Conservation (phyloP, 176 grass and related monocot genomes). For the bread wheat (Triticum aestivum) region IWGSC_CS_RefSeq_v2.1 NC_057796.1:16547921-16548420, state of each 20-base stretch:
- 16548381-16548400: slow-evolving; percentile 78
- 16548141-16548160: not conserved
- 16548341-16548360: slow-evolving; percentile 69
- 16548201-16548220: not conserved
- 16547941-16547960: too few relatives aligned
- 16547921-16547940: too few relatives aligned
- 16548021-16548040: not conserved
- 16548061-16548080: not conserved
- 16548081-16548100: not conserved
- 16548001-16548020: too few relatives aligned
- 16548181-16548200: slow-evolving; percentile 27
- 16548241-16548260: not conserved
- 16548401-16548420: slow-evolving; percentile 55
- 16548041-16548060: not conserved
- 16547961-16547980: too few relatives aligned
- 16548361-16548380: slow-evolving; percentile 63
- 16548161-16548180: not conserved
- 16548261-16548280: not conserved
- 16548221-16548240: not conserved
- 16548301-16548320: not conserved
- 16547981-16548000: too few relatives aligned
- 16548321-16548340: not conserved
- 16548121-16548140: slow-evolving; percentile 16
- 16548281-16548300: not conserved
- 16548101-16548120: slow-evolving; percentile 26